phyloP scores from a whole-genome alignment of 2,329 filamentous ascomycete species.

The Cladobotryum mycophilum region DNA sequence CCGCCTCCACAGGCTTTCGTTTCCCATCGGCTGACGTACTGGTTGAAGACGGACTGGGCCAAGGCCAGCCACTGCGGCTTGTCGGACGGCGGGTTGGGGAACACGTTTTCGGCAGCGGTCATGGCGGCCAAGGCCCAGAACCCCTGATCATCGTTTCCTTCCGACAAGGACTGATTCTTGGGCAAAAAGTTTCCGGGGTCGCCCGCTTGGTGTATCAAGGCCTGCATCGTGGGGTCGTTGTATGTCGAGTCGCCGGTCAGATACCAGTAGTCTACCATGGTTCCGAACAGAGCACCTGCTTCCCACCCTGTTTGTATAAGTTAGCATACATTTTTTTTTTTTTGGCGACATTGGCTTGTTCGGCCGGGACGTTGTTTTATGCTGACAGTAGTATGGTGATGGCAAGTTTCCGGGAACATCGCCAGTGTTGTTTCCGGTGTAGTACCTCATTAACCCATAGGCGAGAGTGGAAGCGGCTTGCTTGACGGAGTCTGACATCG shows the following conservation, averaged over 20 bases:
- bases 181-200: conserved; percentile 60
- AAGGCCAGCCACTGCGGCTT: conserved; percentile 70
- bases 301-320: conserved; percentile 54
- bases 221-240: conserved; percentile 53
- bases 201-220: conserved; percentile 54
- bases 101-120: conserved; percentile 69
- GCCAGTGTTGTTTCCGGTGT: conserved; percentile 53
- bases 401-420: conserved; percentile 53
- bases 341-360: neutral
- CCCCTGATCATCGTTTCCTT: conserved; percentile 70
- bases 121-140: conserved; percentile 85
- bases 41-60: conserved; percentile 74
- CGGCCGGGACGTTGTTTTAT: conserved; percentile 27
- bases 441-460: conserved; percentile 42
- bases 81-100: conserved; percentile 57
- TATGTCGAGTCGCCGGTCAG: conserved; percentile 62
- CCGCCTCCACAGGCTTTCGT: conserved; percentile 59
- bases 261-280: conserved; percentile 66
- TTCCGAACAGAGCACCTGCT: conserved; percentile 64
- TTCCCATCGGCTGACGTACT: conserved; percentile 68
- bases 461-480: conserved; percentile 41
- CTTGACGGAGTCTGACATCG: conserved; percentile 44
- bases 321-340: conserved; percentile 16
- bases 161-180: conserved; percentile 52
- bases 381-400: conserved; percentile 58